Base-by-base conservation (phyloP, 2,329 filamentous ascomycete species). In the Delphinella strobiligena region DNA sequence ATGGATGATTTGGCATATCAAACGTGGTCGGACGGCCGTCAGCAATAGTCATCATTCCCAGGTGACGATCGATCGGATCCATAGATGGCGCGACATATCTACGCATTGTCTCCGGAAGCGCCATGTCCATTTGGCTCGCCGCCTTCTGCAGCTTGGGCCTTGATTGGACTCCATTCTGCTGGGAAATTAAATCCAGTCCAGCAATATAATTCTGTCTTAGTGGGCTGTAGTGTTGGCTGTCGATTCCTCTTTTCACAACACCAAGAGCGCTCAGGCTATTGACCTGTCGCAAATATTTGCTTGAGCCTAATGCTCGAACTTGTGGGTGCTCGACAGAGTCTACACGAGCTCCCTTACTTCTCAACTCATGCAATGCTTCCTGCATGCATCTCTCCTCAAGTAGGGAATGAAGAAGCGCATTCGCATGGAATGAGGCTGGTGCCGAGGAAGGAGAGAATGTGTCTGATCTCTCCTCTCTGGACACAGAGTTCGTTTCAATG, bases 371-470 rank as follows among this genome's bases (percentile, higher is more conserved):
- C 27, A 61, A 52, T 9, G 62, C 61, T 36, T 65, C 54, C 19
- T 51, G 53, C 8, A 62, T 45, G 27, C 62, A 62, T 38, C 61
- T 58, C 33, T 66, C 60, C 48, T 69, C 66, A 2, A 69, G 51
- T 16, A 69, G 45, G 2, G 66, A 59, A 47, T 68, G 64, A 4
- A 69, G 46, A 9, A 68, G 45, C 11, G 64, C 47, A 39, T 66
- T 59, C 24, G 50, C 46, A 15, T 51, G 47, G 22, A 27, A 27
- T 7, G 22, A 7, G 22, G 22, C 22, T 7, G 22, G 22, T 12
- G 22, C 22, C 7, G 22, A 27, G 7, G 22, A 27, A 7, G 22
- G 22, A 12, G 22, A 27, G 22, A 27, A 27, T 7, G 22, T 12
- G 12, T 27, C 22, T 27, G 22, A 27, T 7, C 7, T 27, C 7